Conservation (phyloP, 495 filamentous ascomycete genomes). For the Monascus purpureus region DNA sequence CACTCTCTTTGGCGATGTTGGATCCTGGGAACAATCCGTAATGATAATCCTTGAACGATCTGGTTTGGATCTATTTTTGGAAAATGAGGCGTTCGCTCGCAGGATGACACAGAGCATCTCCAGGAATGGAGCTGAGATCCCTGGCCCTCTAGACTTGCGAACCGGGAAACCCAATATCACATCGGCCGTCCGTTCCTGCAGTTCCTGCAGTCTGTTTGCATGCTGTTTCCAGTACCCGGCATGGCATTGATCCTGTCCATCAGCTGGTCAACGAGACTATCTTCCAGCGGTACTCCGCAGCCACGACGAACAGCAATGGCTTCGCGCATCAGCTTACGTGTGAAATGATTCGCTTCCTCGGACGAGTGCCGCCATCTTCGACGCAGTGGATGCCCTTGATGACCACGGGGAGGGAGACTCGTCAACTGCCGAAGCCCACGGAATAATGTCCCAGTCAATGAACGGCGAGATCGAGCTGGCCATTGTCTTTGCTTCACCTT, state of each 20-base stretch:
- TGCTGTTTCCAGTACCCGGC: conserved; percentile 35
- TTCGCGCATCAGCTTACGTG: conserved; percentile 31
- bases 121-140: conserved; percentile 30
- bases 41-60: no score
- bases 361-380: conserved; percentile 51
- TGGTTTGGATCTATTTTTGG: no score
- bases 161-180: conserved; percentile 41
- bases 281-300: conserved; percentile 25
- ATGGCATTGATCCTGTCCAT: conserved; percentile 28
- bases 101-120: conserved; percentile 36
- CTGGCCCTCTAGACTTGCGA: conserved; percentile 32
- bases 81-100: no score
- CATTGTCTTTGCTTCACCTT: conserved; percentile 64
- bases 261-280: conserved; percentile 25
- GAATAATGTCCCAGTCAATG: conserved; percentile 68
- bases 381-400: conserved; percentile 85
- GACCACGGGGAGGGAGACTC: conserved; percentile 74
- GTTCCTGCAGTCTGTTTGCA: conserved; percentile 37
- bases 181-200: conserved; percentile 40
- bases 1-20: no score
- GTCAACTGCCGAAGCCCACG: conserved; percentile 62
- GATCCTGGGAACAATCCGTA: no score
- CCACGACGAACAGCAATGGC: conserved; percentile 32
- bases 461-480: conserved; percentile 70
- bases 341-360: conserved; percentile 26